Base-by-base conservation (phyloP, 1,139 yeast genomes). In the Torulaspora globosa region DNA sequence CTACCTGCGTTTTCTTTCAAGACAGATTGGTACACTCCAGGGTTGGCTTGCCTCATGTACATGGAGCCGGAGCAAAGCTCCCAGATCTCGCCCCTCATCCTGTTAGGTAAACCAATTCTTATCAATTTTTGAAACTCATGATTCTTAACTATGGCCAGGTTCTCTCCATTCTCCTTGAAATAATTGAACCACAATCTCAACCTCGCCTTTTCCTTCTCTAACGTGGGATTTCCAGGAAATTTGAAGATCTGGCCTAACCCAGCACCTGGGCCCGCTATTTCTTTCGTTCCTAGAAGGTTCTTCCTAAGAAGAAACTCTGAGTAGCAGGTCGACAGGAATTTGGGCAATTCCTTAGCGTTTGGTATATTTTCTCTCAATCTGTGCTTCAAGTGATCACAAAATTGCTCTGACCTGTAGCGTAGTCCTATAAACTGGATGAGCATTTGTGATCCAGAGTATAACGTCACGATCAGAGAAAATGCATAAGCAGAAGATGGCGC, bases 51-150 rank as follows among this genome's bases (percentile, higher is more conserved):
- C 46, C 97, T 71, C 42, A 78, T 65, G 59, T 81, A 87, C 74
- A 88, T 82, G 0, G 96, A 83, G 5, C 98, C 99, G 45, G 89
- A 79, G 44, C 89, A 79, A 48, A 88, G 70, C 65, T 92, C 98
- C 99, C 99, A 94, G 14, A 92, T 73, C 62, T 94, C 99, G 28
- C 98, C 98, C 55, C 99, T 74, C 45, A 92, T 71, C 48, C 95
- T 73, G 62, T 92, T 92, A 7, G 98, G 97, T 32, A 94, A 73
- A 0, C 98, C 98, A 14, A 89, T 95, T 45, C 97, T 74, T 15
- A 92, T 76, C 44, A 90, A 75, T 58, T 85, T 85, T 65, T 82
- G 86, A 62, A 88, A 92, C 64, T 82, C 79, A 26, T 83, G 88
- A 46, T 85, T 87, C 42, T 80, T 77, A 1, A 87, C 74, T 21